phyloP scores from a whole-genome alignment of 2,329 filamentous ascomycete genomes.

The Periconia macrospinosa region DNA sequence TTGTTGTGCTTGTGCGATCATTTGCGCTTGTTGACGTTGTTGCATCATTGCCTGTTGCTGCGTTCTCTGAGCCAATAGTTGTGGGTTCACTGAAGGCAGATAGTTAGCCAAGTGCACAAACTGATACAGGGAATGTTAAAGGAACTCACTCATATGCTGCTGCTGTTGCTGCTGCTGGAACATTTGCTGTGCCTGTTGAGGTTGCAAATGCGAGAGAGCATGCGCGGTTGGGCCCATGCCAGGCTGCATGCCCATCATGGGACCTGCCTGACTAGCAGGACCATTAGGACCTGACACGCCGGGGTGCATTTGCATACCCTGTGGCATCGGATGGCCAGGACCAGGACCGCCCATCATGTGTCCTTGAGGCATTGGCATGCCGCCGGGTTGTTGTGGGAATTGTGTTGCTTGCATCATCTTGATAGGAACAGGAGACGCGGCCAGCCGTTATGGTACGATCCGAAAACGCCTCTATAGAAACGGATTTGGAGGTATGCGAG shows the following conservation, averaged over 20 bases:
- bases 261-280: slow-evolving; percentile 68
- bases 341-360: slow-evolving; percentile 68
- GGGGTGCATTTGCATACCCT: slow-evolving; percentile 74
- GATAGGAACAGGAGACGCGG: slow-evolving; percentile 14
- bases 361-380: slow-evolving; percentile 69
- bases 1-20: slow-evolving; percentile 59
- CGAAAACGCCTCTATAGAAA: slow-evolving; percentile 7
- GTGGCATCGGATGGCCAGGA: slow-evolving; percentile 69
- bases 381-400: slow-evolving; percentile 69
- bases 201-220: slow-evolving; percentile 72
- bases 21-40: slow-evolving; percentile 55
- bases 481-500: background rate
- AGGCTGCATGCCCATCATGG: slow-evolving; percentile 78
- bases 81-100: slow-evolving; percentile 37
- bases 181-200: slow-evolving; percentile 61
- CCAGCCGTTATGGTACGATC: slow-evolving; percentile 9
- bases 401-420: slow-evolving; percentile 74
- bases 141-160: slow-evolving; percentile 43
- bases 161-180: slow-evolving; percentile 55
- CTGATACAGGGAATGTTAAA: too few relatives aligned
- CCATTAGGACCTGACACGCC: slow-evolving; percentile 71
- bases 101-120: too few relatives aligned
- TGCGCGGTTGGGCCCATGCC: slow-evolving; percentile 66
- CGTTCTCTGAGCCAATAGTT: slow-evolving; percentile 46
- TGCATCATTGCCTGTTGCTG: slow-evolving; percentile 53